Percentiles rank a stretch among this genome's conserved stretches.
Conservation (phyloP, 2,329 filamentous ascomycete species). For the Lecanicillium sp. region DNA sequence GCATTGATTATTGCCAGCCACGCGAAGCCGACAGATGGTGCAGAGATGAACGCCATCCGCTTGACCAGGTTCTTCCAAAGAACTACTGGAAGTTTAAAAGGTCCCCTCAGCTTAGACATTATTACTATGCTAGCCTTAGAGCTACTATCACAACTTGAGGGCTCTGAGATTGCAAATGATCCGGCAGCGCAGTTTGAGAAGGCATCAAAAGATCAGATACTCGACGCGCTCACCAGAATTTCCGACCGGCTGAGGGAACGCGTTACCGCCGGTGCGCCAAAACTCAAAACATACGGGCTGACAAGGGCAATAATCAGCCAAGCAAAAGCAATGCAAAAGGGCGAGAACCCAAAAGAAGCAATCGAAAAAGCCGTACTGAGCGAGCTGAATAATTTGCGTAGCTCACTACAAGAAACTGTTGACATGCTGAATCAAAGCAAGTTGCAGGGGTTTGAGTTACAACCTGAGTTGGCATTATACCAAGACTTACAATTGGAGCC, state of each 20-base stretch:
- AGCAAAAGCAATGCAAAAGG: background rate
- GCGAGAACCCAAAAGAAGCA: background rate
- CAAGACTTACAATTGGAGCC: no score
- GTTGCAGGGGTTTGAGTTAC: no score
- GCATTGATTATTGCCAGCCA: constrained; percentile 4
- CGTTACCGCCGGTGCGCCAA: constrained; percentile 1
- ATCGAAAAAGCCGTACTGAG: background rate
- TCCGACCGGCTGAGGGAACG: background rate
- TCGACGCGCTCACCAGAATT: background rate
- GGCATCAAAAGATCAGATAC: background rate
- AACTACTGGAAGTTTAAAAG: background rate
- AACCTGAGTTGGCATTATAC: no score
- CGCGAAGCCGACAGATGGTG: background rate
- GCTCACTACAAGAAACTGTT: background rate
- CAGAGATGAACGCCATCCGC: background rate
- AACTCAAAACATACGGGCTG: constrained; percentile 3
- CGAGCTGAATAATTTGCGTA: background rate
- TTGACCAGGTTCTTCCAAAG: background rate
- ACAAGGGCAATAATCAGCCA: constrained; percentile 1
- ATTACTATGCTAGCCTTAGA: constrained; percentile 5
- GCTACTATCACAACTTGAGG: background rate
- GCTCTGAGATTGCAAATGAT: no score
- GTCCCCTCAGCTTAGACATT: constrained; percentile 3
- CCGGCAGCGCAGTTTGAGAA: background rate
- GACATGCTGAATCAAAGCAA: background rate